Conservation (phyloP, 2,329 filamentous ascomycete species). For the Sporothrix globosa region DNA sequence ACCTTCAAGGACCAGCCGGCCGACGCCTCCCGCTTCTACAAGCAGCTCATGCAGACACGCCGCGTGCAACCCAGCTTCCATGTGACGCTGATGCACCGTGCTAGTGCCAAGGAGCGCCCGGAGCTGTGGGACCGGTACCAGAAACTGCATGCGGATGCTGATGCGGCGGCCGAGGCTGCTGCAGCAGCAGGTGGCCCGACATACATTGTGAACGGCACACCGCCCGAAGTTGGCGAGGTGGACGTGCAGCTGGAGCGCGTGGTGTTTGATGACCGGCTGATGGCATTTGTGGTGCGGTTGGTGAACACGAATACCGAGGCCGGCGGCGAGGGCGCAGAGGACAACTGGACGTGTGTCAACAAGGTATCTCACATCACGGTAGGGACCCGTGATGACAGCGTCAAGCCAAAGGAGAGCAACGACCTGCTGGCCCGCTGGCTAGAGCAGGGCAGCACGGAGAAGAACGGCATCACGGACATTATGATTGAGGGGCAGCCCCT, state of each 20-base stretch:
- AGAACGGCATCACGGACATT: slow-evolving; percentile 53
- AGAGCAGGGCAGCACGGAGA: slow-evolving; percentile 52
- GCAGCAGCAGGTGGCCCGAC: slow-evolving; percentile 30
- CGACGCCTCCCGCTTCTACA: slow-evolving; percentile 69
- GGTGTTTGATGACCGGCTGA: slow-evolving; percentile 83
- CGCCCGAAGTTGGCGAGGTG: slow-evolving; percentile 61
- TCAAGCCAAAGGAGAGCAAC: slow-evolving; percentile 97
- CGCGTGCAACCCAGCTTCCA: slow-evolving; percentile 88
- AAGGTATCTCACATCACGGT: slow-evolving; percentile 83
- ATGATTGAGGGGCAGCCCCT: slow-evolving; percentile 55
- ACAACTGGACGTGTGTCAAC: slow-evolving; percentile 72
- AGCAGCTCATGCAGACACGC: slow-evolving; percentile 69
- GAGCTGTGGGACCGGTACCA: slow-evolving; percentile 76
- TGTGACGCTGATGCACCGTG: slow-evolving; percentile 88
- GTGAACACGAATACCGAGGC: slow-evolving; percentile 52
- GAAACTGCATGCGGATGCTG: slow-evolving; percentile 57
- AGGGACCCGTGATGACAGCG: slow-evolving; percentile 70
- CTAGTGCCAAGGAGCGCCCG: slow-evolving; percentile 60
- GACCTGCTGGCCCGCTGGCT: slow-evolving; percentile 78
- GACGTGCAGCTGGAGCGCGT: slow-evolving; percentile 68
- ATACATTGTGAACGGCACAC: neutral
- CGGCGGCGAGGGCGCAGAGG: neutral
- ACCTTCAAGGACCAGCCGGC: slow-evolving; percentile 63
- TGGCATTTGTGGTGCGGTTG: slow-evolving; percentile 86
- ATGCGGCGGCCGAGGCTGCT: slow-evolving; percentile 44